These are phyloP conservation scores for Nitzschia sp. DNA, from an alignment of 108 stramenopile genomes.

Conservation along the genomic window DNA sequence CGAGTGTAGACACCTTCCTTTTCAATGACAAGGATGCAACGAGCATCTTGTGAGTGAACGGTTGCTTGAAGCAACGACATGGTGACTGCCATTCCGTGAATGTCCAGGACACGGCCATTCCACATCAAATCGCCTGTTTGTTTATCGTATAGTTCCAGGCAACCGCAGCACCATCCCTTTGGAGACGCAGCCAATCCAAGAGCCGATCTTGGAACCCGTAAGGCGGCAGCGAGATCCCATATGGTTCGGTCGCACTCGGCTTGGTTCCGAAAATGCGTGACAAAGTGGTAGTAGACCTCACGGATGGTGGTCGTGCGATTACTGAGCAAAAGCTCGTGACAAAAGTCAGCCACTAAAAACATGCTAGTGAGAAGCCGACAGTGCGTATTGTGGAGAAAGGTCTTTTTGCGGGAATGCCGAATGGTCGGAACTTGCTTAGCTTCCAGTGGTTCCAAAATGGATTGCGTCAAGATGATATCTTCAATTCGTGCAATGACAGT, in stretches of 20 bases:
- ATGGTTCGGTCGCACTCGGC: slow-evolving; percentile 69
- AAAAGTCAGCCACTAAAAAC: slow-evolving; percentile 60
- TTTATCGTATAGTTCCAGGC: slow-evolving; percentile 41
- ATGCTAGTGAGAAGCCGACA: slow-evolving; percentile 64
- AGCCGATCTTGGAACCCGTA: slow-evolving; percentile 58
- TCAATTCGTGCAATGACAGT: background rate
- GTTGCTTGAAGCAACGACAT: slow-evolving; percentile 8
- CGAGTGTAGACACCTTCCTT: slow-evolving; percentile 98
- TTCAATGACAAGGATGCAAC: slow-evolving; percentile 92
- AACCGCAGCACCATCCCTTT: slow-evolving; percentile 87
- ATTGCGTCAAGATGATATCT: background rate
- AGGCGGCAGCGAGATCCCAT: slow-evolving; percentile 45
- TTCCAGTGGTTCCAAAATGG: slow-evolving; percentile 5
- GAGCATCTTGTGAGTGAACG: slow-evolving; percentile 34
- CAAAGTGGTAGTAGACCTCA: slow-evolving; percentile 86
- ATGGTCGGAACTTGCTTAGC: background rate
- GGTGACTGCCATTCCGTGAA: slow-evolving; percentile 36
- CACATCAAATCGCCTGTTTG: slow-evolving; percentile 21
- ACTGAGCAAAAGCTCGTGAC: slow-evolving; percentile 58
- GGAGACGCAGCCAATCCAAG: slow-evolving; percentile 84
- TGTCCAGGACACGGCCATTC: slow-evolving; percentile 31
- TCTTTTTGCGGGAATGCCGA: background rate
- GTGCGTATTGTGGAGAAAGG: slow-evolving; percentile 40
- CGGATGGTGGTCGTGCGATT: slow-evolving; percentile 76
- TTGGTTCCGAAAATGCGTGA: slow-evolving; percentile 84